Conservation (phyloP, 805 yeast genomes). For the Nakazawaea peltata region DNA sequence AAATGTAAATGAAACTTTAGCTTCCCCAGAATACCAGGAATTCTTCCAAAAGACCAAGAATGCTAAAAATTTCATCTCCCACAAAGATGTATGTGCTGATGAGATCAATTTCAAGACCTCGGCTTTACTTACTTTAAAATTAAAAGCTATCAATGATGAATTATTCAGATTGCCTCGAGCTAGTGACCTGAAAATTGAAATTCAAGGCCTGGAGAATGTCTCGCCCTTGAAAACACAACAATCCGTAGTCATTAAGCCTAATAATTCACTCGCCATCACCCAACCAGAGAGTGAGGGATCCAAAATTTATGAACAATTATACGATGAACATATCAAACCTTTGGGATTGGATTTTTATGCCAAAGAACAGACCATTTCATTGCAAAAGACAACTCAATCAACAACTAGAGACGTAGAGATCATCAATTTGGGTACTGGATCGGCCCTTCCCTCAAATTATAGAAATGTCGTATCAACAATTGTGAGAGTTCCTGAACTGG, state of each 20-base stretch:
- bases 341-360: slow-evolving; percentile 20
- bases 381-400: slow-evolving; percentile 21
- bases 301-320: slow-evolving; percentile 23
- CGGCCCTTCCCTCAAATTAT: slow-evolving; percentile 77
- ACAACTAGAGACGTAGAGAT: slow-evolving; percentile 52
- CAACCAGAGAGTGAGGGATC: background rate
- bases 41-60: slow-evolving; percentile 46
- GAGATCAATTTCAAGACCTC: slow-evolving; percentile 50
- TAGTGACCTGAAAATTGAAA: background rate
- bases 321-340: slow-evolving; percentile 21
- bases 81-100: slow-evolving; percentile 55
- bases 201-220: slow-evolving; percentile 13
- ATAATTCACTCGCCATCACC: slow-evolving; percentile 2
- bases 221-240: slow-evolving; percentile 22
- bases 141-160: slow-evolving; percentile 42
- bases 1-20: slow-evolving; percentile 28
- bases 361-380: slow-evolving; percentile 29
- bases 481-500: slow-evolving; percentile 52
- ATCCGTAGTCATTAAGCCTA: slow-evolving; percentile 15
- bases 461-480: slow-evolving; percentile 82
- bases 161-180: slow-evolving; percentile 32
- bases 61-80: slow-evolving; percentile 65
- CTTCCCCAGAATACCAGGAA: slow-evolving; percentile 30
- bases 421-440: slow-evolving; percentile 85
- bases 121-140: slow-evolving; percentile 43